Evolutionary conservation across 1,139 yeast species (phyloP).

Genomic region (Debaryomyces sp.): DNA sequence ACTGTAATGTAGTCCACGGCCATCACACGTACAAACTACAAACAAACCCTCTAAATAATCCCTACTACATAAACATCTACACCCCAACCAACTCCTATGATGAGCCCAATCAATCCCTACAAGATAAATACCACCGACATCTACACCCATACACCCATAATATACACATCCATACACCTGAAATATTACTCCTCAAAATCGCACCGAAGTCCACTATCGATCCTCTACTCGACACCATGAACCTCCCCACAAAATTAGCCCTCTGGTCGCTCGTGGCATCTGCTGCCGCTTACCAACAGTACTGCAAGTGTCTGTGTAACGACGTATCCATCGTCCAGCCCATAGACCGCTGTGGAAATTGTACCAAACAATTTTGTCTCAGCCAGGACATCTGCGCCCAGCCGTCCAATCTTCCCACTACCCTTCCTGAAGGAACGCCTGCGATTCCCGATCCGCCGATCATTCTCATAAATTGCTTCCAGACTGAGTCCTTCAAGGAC

Average conservation of each 20-base stretch:
- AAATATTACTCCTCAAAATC: not conserved
- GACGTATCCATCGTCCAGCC: constrained; percentile 29
- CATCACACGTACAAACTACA: too few species aligned
- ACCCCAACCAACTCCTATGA: too few species aligned
- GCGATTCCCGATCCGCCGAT: constrained; percentile 33
- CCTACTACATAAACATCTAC: too few species aligned
- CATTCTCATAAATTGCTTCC: constrained; percentile 57
- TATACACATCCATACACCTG: not conserved
- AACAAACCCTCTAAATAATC: too few species aligned
- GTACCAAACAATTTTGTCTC: constrained; percentile 40
- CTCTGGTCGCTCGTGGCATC: constrained; percentile 5
- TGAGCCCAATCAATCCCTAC: too few species aligned
- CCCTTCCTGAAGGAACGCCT: not conserved
- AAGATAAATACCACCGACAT: too few species aligned
- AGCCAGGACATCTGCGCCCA: constrained; percentile 25
- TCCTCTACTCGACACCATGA: not conserved
- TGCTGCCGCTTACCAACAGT: constrained; percentile 10
- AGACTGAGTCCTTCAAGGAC: constrained; percentile 64
- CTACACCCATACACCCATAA: not conserved
- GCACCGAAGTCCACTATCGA: too few species aligned
- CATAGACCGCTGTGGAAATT: constrained; percentile 34
- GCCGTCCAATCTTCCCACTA: constrained; percentile 12
- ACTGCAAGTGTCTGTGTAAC: constrained; percentile 37
- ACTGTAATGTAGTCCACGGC: too few species aligned
- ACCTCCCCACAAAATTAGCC: not conserved